These are phyloP conservation scores for Quercus engelmannii DNA, from an alignment of 306 rosid genomes.

Conservation along the genomic window DNA sequence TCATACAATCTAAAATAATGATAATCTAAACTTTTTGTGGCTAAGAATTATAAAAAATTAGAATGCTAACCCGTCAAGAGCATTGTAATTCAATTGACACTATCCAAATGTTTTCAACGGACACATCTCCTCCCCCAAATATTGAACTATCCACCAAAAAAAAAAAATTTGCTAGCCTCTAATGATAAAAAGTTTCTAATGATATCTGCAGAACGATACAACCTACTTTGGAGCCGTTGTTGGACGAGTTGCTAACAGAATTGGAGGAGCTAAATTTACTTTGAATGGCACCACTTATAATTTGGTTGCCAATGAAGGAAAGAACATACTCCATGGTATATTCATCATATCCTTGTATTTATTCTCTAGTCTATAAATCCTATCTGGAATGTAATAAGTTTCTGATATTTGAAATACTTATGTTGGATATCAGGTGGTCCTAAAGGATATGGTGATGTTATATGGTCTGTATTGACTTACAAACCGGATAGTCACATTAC, in stretches of 20 bases:
- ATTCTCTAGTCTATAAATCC: not conserved
- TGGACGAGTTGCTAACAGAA: slow-evolving; percentile 46
- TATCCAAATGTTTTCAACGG: too few relatives aligned
- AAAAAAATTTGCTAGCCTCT: not conserved
- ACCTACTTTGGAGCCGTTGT: slow-evolving; percentile 40
- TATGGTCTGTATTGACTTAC: slow-evolving; percentile 47
- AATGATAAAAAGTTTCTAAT: not conserved
- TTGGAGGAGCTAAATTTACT: slow-evolving; percentile 31
- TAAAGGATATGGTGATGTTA: slow-evolving; percentile 52
- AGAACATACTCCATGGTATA: slow-evolving; percentile 41
- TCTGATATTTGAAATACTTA: not conserved
- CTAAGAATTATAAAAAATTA: too few relatives aligned
- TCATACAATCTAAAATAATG: too few relatives aligned
- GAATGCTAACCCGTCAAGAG: too few relatives aligned
- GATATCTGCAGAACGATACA: slow-evolving; percentile 19
- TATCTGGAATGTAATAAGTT: not conserved
- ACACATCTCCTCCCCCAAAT: too few relatives aligned
- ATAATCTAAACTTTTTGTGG: too few relatives aligned
- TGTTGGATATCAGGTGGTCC: slow-evolving; percentile 48
- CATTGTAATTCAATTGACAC: too few relatives aligned
- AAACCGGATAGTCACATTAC: slow-evolving; percentile 37
- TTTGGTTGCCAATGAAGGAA: slow-evolving; percentile 32
- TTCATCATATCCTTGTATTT: not conserved
- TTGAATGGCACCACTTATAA: slow-evolving; percentile 24
- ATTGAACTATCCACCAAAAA: too few relatives aligned